Evolutionary conservation across 2,329 filamentous ascomycete genomes (phyloP).

Genomic region (Pseudogymnoascus sp.): DNA sequence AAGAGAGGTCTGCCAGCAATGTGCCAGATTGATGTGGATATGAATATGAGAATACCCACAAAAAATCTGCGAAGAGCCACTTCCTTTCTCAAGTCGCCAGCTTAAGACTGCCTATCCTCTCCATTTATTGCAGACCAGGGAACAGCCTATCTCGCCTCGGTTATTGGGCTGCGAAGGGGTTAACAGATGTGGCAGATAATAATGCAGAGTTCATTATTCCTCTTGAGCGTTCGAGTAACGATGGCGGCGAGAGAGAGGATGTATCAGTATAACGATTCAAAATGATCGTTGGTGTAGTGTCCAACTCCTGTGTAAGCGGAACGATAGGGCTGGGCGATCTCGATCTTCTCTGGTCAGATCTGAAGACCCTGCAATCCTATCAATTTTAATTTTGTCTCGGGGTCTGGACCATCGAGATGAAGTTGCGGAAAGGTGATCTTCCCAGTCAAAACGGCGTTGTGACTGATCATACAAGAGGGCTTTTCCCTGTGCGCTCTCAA

Average conservation of each 20-base stretch:
- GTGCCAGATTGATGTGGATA: constrained; percentile 15
- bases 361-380: neutral
- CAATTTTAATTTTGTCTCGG: neutral
- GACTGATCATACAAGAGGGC: neutral
- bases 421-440: neutral
- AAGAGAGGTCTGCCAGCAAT: constrained; percentile 19
- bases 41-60: neutral
- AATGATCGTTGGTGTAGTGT: neutral
- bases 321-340: neutral
- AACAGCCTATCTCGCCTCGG: neutral
- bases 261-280: neutral
- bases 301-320: neutral
- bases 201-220: neutral
- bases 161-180: neutral
- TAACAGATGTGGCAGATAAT: neutral
- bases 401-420: neutral
- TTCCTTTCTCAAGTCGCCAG: neutral
- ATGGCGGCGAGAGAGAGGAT: neutral
- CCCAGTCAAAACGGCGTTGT: neutral
- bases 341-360: neutral
- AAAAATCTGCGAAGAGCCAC: neutral
- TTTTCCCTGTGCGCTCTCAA: neutral
- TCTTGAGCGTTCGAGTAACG: neutral
- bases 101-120: neutral
- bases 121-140: neutral